Evolutionary conservation across 2,329 filamentous ascomycete genomes (phyloP).

Genomic region (Chaetomium globosum): DNA sequence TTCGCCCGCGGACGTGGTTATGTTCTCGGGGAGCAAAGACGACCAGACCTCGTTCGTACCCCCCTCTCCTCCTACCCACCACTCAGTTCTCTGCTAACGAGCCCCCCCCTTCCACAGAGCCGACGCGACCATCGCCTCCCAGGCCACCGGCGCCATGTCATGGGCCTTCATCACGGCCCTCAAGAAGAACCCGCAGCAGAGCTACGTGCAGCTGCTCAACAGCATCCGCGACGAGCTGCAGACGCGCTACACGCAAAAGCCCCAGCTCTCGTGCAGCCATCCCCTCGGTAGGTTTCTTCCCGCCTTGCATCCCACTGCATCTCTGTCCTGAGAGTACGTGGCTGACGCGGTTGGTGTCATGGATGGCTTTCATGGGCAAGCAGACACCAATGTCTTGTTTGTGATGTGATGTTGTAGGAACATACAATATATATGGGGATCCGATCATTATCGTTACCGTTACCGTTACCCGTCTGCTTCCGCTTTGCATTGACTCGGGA

Average conservation of each 20-base stretch:
- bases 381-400: conserved; percentile 65
- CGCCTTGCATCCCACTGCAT: not conserved
- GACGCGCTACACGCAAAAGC: conserved; percentile 88
- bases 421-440: not conserved
- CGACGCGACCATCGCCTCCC: conserved; percentile 85
- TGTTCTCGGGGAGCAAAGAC: conserved; percentile 98
- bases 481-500: conserved; percentile 3
- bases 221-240: conserved; percentile 91
- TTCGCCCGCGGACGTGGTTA: conserved; percentile 90
- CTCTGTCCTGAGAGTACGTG: not conserved
- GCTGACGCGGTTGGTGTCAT: conserved; percentile 24
- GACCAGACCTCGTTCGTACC: conserved; percentile 83
- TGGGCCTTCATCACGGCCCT: conserved; percentile 93
- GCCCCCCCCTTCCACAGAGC: conserved; percentile 56
- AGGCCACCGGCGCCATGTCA: conserved; percentile 97
- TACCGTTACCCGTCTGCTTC: not conserved
- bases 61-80: conserved; percentile 34
- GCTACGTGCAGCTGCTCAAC: conserved; percentile 94
- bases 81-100: conserved; percentile 17
- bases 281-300: conserved; percentile 73
- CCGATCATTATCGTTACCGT: too few relatives aligned
- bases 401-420: conserved; percentile 54
- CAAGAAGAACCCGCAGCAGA: conserved; percentile 96
- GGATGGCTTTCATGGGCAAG: conserved; percentile 21
- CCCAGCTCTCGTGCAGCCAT: conserved; percentile 95